Evolutionary conservation across 768 basidiomycete genomes (phyloP).

Genomic region (Harrya chromipes): DNA sequence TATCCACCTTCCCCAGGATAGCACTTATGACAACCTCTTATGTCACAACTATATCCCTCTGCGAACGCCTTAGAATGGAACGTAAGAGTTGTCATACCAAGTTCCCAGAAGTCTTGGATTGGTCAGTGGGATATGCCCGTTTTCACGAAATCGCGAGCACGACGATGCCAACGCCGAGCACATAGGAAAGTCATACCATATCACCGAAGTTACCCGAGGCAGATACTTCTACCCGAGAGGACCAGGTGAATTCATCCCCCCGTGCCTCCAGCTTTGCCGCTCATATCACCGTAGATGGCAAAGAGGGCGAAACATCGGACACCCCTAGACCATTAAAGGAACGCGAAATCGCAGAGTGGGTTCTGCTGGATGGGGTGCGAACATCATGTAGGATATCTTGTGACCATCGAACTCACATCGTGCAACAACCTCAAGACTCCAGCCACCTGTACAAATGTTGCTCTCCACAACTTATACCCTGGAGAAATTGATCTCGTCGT

Average conservation of each 20-base stretch:
- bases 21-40: slow-evolving; percentile 10
- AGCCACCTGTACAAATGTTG: slow-evolving; percentile 89
- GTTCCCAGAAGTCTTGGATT: slow-evolving; percentile 85
- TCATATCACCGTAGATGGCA: slow-evolving; percentile 39
- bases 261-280: neutral
- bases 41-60: neutral
- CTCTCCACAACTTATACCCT: slow-evolving; percentile 83
- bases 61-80: slow-evolving; percentile 56
- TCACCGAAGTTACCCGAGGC: slow-evolving; percentile 68
- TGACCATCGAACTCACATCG: slow-evolving; percentile 6
- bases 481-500: slow-evolving; percentile 89
- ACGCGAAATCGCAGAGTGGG: slow-evolving; percentile 86
- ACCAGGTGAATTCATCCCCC: slow-evolving; percentile 36
- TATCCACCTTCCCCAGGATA: neutral
- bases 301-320: slow-evolving; percentile 63
- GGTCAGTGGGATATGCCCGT: slow-evolving; percentile 41
- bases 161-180: neutral
- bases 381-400: slow-evolving; percentile 19
- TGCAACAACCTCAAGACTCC: slow-evolving; percentile 56
- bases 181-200: slow-evolving; percentile 76
- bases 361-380: slow-evolving; percentile 77
- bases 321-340: slow-evolving; percentile 64
- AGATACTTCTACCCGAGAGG: slow-evolving; percentile 72
- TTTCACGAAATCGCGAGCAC: neutral
- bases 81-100: slow-evolving; percentile 77